A percentile compares a stretch with the other conserved stretches of the same genome.
phyloP scores from a whole-genome alignment of 805 yeast genomes.

The Kazachstania viticola region DNA sequence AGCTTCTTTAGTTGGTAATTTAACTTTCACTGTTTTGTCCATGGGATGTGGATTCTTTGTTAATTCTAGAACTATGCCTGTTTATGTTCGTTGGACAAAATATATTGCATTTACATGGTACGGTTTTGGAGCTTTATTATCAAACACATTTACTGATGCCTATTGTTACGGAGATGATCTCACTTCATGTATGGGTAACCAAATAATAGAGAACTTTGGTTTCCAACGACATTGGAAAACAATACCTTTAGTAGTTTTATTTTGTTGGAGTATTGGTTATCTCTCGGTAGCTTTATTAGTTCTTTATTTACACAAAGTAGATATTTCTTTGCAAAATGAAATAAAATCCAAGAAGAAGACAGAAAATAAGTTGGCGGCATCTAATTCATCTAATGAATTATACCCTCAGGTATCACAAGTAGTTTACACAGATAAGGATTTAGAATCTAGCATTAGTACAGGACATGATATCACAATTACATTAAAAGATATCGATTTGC shows the following conservation, averaged over 20 bases:
- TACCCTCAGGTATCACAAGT: not conserved
- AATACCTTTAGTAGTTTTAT: conserved; percentile 48
- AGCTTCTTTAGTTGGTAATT: conserved; percentile 50
- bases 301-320: conserved; percentile 35
- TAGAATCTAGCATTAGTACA: conserved; percentile 6
- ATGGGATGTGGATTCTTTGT: conserved; percentile 76
- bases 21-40: conserved; percentile 58
- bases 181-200: conserved; percentile 31
- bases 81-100: conserved; percentile 76
- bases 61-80: conserved; percentile 64
- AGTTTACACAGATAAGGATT: conserved; percentile 5
- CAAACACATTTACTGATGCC: conserved; percentile 51
- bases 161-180: conserved; percentile 42
- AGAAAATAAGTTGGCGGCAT: not conserved
- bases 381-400: conserved; percentile 1
- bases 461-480: conserved; percentile 7
- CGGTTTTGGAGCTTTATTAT: conserved; percentile 54
- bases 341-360: conserved; percentile 9
- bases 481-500: conserved; percentile 8
- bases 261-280: conserved; percentile 50
- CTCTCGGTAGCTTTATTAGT: conserved; percentile 37
- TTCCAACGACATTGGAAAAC: conserved; percentile 52
- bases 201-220: conserved; percentile 47
- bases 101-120: conserved; percentile 72
- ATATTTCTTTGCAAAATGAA: conserved; percentile 18